These are phyloP conservation scores for Candida corydali DNA, from an alignment of 805 yeast species.

Conservation along the genomic window DNA sequence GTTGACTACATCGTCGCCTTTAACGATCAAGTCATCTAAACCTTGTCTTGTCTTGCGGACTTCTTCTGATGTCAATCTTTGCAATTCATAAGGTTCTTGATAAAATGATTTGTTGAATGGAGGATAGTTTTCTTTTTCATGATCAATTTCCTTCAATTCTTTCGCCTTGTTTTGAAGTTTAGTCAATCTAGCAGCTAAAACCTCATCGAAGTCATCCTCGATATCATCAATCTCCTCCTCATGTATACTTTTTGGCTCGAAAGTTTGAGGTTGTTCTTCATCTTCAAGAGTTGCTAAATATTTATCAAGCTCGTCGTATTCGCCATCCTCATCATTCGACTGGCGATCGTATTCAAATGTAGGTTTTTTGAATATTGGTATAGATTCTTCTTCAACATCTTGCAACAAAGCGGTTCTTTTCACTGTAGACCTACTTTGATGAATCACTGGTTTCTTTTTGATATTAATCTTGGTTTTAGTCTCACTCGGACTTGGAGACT, in stretches of 20 bases:
- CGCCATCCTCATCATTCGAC: conserved; percentile 25
- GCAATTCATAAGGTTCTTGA: conserved; percentile 52
- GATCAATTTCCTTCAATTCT: conserved; percentile 46
- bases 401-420: conserved; percentile 18
- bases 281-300: conserved; percentile 5
- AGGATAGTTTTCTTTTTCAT: conserved; percentile 40
- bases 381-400: conserved; percentile 23
- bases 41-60: conserved; percentile 48
- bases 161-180: conserved; percentile 47
- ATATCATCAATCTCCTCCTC: conserved; percentile 20
- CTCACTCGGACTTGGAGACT: not conserved
- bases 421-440: conserved; percentile 6
- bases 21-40: conserved; percentile 62
- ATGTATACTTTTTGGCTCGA: conserved; percentile 12
- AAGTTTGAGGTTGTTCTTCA: conserved; percentile 14
- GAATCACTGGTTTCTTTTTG: conserved; percentile 6
- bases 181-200: conserved; percentile 33
- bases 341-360: conserved; percentile 1
- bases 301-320: conserved; percentile 32
- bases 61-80: conserved; percentile 47
- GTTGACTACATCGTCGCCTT: conserved; percentile 53
- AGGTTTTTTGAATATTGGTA: conserved; percentile 20
- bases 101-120: conserved; percentile 63
- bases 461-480: conserved; percentile 6
- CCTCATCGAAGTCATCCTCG: conserved; percentile 31